Evolutionary conservation across 164 flowering plant species (phyloP), one percentile per base, ranked within the genome.

Genomic region (Magnolia sinica): DNA sequence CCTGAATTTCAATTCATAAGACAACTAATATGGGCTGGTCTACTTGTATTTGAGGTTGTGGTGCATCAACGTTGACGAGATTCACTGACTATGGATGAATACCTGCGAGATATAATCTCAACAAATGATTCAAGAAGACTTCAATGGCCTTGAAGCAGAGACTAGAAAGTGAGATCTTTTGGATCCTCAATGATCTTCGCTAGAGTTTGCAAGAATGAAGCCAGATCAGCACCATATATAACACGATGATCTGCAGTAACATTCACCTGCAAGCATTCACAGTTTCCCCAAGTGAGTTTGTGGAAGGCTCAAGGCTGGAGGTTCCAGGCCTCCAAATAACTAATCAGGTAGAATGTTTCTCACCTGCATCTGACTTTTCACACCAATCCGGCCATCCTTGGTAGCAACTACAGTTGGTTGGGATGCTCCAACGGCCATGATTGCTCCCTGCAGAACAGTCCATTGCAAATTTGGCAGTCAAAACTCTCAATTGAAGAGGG

Each of bases 361-460:
- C 81, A 95, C 99, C 97, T 93, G 97, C 98, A 96, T 94, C 80
- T 91, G 97, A 83, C 72, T 91, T 84, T 91, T 91, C 89, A 89
- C 73, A 81, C 98, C 96, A 78, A 92, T 91, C 49, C 91, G 87
- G 59, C 98, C 94, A 85, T 94, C 98, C 79, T 96, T 92, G 75
- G 87, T 87, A 69, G 86, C 99, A 50, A 92, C 97, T 64, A 91
- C 86, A 52, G 89, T 80, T 29, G 97, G 98, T 78, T 87, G 78
- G 27, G 98, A 94, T 84, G 94, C 94, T 61, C 99, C 99, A 78
- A 96, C 97, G 79, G 98, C 98, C 98, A 96, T 96, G 75, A 94
- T 92, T 76, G 99, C 98, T 74, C 98, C 99, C 98, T 96, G 86
- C 63, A 78, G 66, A 74, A 24, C 64, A 72, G 69, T 68, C 72